Evolutionary conservation across 306 rosid genomes (phyloP).

Genomic region (Prunus padus): DNA sequence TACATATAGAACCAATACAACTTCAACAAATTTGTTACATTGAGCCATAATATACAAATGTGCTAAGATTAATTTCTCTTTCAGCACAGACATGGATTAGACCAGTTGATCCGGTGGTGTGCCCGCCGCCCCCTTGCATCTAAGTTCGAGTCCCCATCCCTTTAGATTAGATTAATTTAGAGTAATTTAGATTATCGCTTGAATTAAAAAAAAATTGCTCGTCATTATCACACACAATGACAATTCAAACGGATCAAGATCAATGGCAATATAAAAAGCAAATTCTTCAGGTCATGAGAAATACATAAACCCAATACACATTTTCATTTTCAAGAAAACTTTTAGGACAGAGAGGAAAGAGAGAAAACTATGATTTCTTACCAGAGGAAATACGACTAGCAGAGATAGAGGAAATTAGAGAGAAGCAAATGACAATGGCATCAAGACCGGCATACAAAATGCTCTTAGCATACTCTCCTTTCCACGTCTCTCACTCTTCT

Average conservation of each 20-base stretch:
- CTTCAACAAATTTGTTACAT: no score
- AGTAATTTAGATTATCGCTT: no score
- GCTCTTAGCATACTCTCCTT: conserved; percentile 46
- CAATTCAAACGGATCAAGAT: neutral
- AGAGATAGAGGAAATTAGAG: conserved; percentile 62
- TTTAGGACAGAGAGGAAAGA: neutral
- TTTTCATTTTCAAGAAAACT: neutral
- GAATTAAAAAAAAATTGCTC: neutral
- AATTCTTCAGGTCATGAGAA: neutral
- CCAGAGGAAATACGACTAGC: conserved; percentile 47
- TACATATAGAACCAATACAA: no score
- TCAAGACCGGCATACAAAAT: conserved; percentile 55
- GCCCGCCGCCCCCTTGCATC: no score
- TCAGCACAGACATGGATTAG: no score
- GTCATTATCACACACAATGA: neutral
- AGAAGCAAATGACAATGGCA: conserved; percentile 57
- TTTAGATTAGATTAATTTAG: no score
- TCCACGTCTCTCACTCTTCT: conserved; percentile 45
- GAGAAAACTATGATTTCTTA: conserved; percentile 2
- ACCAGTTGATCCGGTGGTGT: accelerated
- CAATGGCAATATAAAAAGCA: neutral
- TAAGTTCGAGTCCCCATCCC: no score
- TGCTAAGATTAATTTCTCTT: no score
- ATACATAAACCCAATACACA: neutral
- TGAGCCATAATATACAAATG: no score